Percentiles rank a stretch among this genome's conserved stretches.
Conservation (phyloP, 2,329 filamentous ascomycete genomes). For the Apiospora marii region DNA sequence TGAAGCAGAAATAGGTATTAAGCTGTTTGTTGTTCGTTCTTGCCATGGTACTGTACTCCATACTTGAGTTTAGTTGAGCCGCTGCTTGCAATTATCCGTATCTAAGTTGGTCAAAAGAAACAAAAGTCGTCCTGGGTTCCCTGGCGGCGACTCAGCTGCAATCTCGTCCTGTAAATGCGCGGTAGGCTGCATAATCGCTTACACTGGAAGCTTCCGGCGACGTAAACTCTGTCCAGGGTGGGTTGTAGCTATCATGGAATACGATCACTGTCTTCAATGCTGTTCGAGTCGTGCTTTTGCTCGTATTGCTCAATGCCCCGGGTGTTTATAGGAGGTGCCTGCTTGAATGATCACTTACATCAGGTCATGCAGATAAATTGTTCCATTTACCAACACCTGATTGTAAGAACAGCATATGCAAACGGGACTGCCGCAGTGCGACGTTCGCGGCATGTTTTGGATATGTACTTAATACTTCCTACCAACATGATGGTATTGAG, state of each 20-base stretch:
- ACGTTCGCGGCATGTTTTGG: too few relatives aligned
- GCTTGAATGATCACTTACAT: not conserved
- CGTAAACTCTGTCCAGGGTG: not conserved
- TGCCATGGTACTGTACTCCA: not conserved
- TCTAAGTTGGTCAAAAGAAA: not conserved
- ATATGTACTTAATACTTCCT: too few relatives aligned
- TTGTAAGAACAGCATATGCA: too few relatives aligned
- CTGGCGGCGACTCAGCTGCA: not conserved
- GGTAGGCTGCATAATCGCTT: not conserved
- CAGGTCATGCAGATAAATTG: not conserved
- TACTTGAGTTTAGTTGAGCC: not conserved
- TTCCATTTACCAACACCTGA: not conserved
- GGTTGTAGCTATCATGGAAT: not conserved
- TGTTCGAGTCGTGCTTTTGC: not conserved
- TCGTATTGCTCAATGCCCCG: not conserved
- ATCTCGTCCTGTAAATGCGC: not conserved
- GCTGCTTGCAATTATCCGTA: not conserved
- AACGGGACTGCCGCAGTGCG: too few relatives aligned
- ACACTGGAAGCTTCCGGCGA: not conserved
- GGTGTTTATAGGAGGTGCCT: not conserved
- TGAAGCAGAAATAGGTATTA: conserved; percentile 1
- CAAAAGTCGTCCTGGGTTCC: not conserved
- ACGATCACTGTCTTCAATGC: not conserved
- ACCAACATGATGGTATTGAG: too few relatives aligned
- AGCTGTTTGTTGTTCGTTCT: not conserved